Percentiles rank a stretch among this genome's conserved stretches.
phyloP scores from a whole-genome alignment of 345 rosid species.

The Rubroshorea leprosula region DNA sequence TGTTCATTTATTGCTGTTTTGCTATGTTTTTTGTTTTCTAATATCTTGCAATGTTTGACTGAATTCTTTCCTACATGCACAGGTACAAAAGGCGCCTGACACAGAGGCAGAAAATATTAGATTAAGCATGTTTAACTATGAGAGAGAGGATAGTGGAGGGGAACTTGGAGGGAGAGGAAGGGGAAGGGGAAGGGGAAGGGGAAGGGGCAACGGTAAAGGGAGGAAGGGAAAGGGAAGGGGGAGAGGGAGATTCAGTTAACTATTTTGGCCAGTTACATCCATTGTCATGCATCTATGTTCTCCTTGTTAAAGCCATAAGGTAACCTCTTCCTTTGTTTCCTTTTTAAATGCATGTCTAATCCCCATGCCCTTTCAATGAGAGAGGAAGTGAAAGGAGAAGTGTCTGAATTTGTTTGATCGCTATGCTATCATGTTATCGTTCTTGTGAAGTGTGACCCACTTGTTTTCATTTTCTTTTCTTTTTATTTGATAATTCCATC shows the following conservation, averaged over 20 bases:
- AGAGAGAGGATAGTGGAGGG: conserved; percentile 33
- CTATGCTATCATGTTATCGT: too few relatives aligned
- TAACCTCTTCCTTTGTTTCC: too few relatives aligned
- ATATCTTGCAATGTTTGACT: conserved; percentile 14
- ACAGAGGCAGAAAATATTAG: conserved; percentile 54
- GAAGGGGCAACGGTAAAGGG: conserved; percentile 25
- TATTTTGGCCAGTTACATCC: too few relatives aligned
- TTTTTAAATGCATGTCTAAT: too few relatives aligned
- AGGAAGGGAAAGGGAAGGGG: conserved; percentile 38
- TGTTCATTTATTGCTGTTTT: conserved; percentile 15
- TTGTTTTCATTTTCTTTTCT: too few relatives aligned
- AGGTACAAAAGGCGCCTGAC: conserved; percentile 42
- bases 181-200: conserved; percentile 44
- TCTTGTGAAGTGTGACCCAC: too few relatives aligned
- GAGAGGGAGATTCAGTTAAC: conserved; percentile 20
- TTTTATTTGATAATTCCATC: too few relatives aligned
- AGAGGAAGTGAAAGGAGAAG: too few relatives aligned
- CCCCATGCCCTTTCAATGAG: too few relatives aligned
- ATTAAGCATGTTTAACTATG: conserved; percentile 70
- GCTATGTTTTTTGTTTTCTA: neutral
- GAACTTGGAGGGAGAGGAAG: conserved; percentile 48
- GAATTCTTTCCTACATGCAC: conserved; percentile 12
- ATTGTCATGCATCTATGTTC: too few relatives aligned
- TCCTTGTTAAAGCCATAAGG: too few relatives aligned
- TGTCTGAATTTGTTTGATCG: too few relatives aligned